phyloP scores from a whole-genome alignment of 2,329 filamentous ascomycete species.

The Pseudogymnoascus destructans region DNA sequence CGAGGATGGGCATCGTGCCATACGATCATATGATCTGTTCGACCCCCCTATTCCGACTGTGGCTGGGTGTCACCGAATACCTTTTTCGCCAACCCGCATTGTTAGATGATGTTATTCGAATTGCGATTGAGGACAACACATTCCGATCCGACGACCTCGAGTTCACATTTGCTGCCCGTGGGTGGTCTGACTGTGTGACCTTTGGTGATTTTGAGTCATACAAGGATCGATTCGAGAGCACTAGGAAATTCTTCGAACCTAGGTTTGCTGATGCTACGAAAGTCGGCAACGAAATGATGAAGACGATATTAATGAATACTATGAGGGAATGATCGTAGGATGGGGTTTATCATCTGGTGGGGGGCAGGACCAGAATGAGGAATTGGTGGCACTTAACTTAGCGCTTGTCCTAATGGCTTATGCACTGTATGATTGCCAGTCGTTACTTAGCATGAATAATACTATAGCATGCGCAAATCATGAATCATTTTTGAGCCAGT shows the following conservation, averaged over 20 bases:
- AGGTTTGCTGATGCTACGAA: conserved; percentile 76
- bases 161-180: conserved; percentile 91
- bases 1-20: conserved; percentile 78
- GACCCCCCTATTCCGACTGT: conserved; percentile 90
- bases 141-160: conserved; percentile 95
- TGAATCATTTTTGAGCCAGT: background rate
- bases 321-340: conserved; percentile 23
- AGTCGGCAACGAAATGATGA: conserved; percentile 94
- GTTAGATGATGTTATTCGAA: conserved; percentile 72
- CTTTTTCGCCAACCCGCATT: conserved; percentile 73
- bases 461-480: background rate
- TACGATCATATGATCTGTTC: conserved; percentile 99
- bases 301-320: conserved; percentile 78
- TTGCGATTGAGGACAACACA: conserved; percentile 76
- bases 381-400: background rate
- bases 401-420: conserved; percentile 1
- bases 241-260: conserved; percentile 83
- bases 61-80: conserved; percentile 94
- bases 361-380: background rate
- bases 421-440: background rate
- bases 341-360: background rate
- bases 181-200: conserved; percentile 88
- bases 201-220: conserved; percentile 90
- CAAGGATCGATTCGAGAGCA: conserved; percentile 77
- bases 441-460: background rate